Evolutionary conservation across 192 early-diverging fungal species (phyloP), one percentile per base, ranked within the genome.

Genomic region (Coemansia sp.): DNA sequence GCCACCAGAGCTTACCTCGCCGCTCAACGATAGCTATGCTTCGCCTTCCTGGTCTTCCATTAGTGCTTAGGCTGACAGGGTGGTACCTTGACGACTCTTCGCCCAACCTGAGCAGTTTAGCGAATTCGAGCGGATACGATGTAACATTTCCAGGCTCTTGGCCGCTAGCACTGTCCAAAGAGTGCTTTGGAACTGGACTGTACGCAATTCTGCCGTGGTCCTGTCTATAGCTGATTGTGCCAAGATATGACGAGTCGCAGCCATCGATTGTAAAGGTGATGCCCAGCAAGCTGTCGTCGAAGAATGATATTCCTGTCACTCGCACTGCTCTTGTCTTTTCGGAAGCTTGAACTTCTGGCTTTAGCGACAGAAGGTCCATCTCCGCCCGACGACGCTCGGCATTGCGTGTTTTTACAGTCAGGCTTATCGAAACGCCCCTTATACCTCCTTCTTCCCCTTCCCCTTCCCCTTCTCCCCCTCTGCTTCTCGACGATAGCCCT

Each of bases 1-100:
- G 69, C 78, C 78, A 75, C 78, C 78, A 80, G 57, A 55, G 46
- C 49, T 48, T 71, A 30, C 78, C 78, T 43, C 72, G 58, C 45
- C 33, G 55, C 49, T 80, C 78, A n/a, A 80, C 41, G 8, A 69
- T 69, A 5, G 78, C 78, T 51, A 75, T 61, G 38, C 78, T 75
- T 33, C 78, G 63, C 55, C 78, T 67, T 8, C 78, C 78, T 33
- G 60, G 64, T 26, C 41, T 64, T 4, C 73, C 78, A 57, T 80
- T 80, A 45, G 62, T 57, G 9, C 62, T 62, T 8, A 80, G 59
- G 11, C 60, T 52, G 6, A 60, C 58, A 16, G 69, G 63, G 6
- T 46, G 58, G 4, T 46, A 11, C 14, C 35, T 65, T 12, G 65
- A 75, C 7, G 72, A 59, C 15, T 49, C 62, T 34, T 57, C 62